Evolutionary conservation across 371 early-diverging fungal genomes (phyloP).

Genomic region (Nematocida sp.): DNA sequence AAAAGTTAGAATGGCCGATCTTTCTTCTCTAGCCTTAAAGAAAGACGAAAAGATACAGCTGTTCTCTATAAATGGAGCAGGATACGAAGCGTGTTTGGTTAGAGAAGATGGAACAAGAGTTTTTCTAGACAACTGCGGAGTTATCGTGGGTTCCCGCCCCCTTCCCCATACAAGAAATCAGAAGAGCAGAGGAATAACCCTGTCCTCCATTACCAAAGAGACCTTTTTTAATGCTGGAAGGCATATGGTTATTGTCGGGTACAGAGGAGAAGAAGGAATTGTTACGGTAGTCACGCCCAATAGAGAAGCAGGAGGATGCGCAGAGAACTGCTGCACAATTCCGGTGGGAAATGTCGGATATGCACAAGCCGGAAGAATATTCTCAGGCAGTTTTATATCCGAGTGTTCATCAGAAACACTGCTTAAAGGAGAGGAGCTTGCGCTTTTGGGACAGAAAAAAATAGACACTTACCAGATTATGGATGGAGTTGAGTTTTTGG

Average conservation of each 20-base stretch:
- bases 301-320: neutral
- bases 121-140: constrained; percentile 30
- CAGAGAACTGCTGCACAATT: constrained; percentile 47
- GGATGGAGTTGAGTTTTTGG: constrained; percentile 43
- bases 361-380: constrained; percentile 1
- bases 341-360: neutral
- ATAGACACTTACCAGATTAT: constrained; percentile 46
- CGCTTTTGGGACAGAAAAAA: neutral
- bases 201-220: constrained; percentile 14
- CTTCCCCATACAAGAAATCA: constrained; percentile 4
- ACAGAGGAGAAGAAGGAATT: constrained; percentile 5
- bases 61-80: neutral
- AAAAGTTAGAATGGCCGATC: constrained; percentile 41
- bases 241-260: constrained; percentile 34
- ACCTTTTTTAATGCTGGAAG: constrained; percentile 9
- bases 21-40: constrained; percentile 8
- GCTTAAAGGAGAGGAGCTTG: constrained; percentile 26
- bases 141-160: constrained; percentile 1
- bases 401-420: constrained; percentile 7
- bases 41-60: constrained; percentile 19
- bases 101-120: constrained; percentile 9
- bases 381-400: neutral
- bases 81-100: constrained; percentile 28
- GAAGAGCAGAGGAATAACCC: neutral
- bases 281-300: constrained; percentile 31